Conservation (phyloP, 2,329 filamentous ascomycete species). For the Blastomyces percursus region DNA sequence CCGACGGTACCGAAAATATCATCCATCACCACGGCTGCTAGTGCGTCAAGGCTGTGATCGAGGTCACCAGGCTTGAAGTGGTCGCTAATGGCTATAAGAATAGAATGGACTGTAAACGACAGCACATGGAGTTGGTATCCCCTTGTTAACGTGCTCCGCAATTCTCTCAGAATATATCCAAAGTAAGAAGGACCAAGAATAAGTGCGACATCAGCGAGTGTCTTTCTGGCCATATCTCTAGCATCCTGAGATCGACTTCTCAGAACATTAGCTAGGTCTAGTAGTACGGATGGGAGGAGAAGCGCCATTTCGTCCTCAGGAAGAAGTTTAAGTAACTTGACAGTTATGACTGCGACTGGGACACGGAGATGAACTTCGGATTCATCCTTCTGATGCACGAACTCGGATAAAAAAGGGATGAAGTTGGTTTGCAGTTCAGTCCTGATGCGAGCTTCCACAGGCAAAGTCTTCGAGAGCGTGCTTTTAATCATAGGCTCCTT, state of each 20-base stretch:
- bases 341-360: slow-evolving; percentile 75
- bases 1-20: slow-evolving; percentile 89
- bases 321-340: slow-evolving; percentile 75
- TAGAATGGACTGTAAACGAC: slow-evolving; percentile 87
- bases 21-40: slow-evolving; percentile 85
- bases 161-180: slow-evolving; percentile 84
- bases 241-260: slow-evolving; percentile 81
- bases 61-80: slow-evolving; percentile 69
- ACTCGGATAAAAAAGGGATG: slow-evolving; percentile 66
- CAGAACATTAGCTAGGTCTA: slow-evolving; percentile 86
- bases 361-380: slow-evolving; percentile 86
- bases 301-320: slow-evolving; percentile 61
- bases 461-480: slow-evolving; percentile 53
- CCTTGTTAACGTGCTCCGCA: slow-evolving; percentile 67
- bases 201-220: slow-evolving; percentile 69
- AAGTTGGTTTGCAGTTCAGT: slow-evolving; percentile 64
- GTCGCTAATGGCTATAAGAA: slow-evolving; percentile 65
- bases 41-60: slow-evolving; percentile 70
- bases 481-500: slow-evolving; percentile 24
- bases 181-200: slow-evolving; percentile 75
- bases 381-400: slow-evolving; percentile 90
- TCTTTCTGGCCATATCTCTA: slow-evolving; percentile 81
- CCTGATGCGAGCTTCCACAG: slow-evolving; percentile 54
- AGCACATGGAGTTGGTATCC: slow-evolving; percentile 93
- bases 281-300: slow-evolving; percentile 69